phyloP scores from a whole-genome alignment of 169 alveolate genomes.

The Eimeria brunetti region DNA sequence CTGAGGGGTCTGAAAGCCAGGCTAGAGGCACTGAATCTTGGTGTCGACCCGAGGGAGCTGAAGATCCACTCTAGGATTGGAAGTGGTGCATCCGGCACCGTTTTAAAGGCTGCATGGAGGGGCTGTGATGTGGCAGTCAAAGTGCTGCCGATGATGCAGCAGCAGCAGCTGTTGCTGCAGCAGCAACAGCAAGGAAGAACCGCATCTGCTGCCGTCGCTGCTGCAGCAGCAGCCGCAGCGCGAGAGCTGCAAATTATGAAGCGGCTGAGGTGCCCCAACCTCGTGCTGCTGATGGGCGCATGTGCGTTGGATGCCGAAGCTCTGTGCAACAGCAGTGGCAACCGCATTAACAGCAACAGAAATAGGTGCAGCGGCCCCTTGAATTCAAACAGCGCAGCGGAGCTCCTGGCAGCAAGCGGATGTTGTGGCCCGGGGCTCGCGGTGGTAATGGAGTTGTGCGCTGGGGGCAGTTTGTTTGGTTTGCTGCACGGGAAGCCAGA shows the following conservation, averaged over 20 bases:
- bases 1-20: constrained; percentile 35
- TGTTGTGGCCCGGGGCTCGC: constrained; percentile 75
- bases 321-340: constrained; percentile 6
- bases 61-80: constrained; percentile 61
- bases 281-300: constrained; percentile 83
- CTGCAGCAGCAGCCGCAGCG: constrained; percentile 45
- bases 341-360: neutral
- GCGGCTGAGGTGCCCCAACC: constrained; percentile 90
- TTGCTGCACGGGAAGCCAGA: constrained; percentile 85
- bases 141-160: constrained; percentile 83
- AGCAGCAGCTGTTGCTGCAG: constrained; percentile 26
- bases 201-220: constrained; percentile 20
- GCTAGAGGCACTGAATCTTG: constrained; percentile 40
- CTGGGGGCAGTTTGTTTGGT: constrained; percentile 90
- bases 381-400: constrained; percentile 17
- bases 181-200: neutral
- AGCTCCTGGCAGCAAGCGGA: constrained; percentile 45
- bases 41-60: constrained; percentile 15
- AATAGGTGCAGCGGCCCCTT: constrained; percentile 12
- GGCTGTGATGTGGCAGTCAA: constrained; percentile 83
- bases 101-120: constrained; percentile 79
- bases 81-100: constrained; percentile 80
- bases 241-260: constrained; percentile 89
- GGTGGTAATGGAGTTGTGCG: constrained; percentile 92
- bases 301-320: constrained; percentile 48